Evolutionary conservation across 2,329 filamentous ascomycete genomes (phyloP).

Genomic region (Mariannaea elegans): DNA sequence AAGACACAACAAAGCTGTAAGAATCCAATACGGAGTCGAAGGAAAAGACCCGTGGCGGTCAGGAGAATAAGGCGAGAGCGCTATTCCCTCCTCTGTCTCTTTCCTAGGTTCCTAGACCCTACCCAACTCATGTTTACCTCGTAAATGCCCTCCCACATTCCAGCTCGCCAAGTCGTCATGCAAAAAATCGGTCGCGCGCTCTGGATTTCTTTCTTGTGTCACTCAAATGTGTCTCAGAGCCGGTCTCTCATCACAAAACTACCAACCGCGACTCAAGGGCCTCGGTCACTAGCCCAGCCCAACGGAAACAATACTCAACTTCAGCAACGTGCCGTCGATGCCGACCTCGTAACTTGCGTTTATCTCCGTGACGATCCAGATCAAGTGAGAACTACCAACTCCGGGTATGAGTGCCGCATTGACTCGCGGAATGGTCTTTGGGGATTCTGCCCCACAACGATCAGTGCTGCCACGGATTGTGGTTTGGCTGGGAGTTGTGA

Average conservation of each 20-base stretch:
- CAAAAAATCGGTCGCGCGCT: no score
- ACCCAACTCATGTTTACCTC: no score
- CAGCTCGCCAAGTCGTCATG: no score
- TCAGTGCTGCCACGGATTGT: constrained; percentile 48
- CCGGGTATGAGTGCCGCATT: constrained; percentile 48
- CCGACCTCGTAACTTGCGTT: constrained; percentile 42
- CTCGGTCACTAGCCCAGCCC: background rate
- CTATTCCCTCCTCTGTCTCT: no score
- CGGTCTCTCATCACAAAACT: background rate
- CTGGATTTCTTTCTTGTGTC: no score
- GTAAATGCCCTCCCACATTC: no score
- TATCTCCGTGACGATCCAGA: constrained; percentile 44
- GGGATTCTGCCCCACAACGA: constrained; percentile 51
- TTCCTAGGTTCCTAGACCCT: no score
- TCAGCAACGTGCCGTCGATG: constrained; percentile 14
- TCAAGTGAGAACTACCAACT: constrained; percentile 42
- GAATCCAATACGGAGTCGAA: no score
- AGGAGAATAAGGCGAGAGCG: no score
- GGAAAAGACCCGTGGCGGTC: no score
- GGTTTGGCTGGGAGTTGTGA: constrained; percentile 48
- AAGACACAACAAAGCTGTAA: no score
- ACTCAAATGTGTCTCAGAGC: background rate
- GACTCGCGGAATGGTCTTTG: constrained; percentile 47
- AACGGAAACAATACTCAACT: background rate
- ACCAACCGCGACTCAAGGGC: background rate